phyloP scores from a whole-genome alignment of 2,329 filamentous ascomycete genomes.

The Cladophialophora chaetospira region DNA sequence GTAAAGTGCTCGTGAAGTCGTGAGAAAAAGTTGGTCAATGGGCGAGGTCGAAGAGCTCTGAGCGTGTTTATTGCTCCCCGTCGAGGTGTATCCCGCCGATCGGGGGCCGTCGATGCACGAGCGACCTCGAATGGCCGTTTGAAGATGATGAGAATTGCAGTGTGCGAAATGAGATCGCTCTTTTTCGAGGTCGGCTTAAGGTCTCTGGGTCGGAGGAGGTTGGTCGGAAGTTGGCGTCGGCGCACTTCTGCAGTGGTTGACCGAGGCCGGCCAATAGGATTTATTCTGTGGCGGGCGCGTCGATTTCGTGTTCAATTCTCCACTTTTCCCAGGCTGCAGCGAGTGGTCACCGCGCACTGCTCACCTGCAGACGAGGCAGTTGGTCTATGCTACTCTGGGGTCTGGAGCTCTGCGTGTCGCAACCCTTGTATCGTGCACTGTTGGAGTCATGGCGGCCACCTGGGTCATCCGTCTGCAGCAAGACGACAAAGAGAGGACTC shows the following conservation, averaged over 20 bases:
- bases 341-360: neutral
- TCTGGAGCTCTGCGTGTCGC: neutral
- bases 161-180: constrained; percentile 9
- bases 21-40: constrained; percentile 19
- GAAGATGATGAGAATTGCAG: constrained; percentile 7
- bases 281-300: too few relatives aligned
- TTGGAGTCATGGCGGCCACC: constrained; percentile 10
- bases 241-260: constrained; percentile 14
- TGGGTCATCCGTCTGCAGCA: constrained; percentile 25
- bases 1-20: constrained; percentile 22
- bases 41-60: neutral
- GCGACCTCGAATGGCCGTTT: constrained; percentile 18
- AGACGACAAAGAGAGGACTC: constrained; percentile 16
- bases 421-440: neutral
- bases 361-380: neutral
- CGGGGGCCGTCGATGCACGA: constrained; percentile 11
- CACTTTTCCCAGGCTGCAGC: too few relatives aligned
- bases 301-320: too few relatives aligned
- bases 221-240: constrained; percentile 15
- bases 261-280: too few relatives aligned
- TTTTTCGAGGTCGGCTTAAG: constrained; percentile 24
- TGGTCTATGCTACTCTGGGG: constrained; percentile 4
- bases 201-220: constrained; percentile 10
- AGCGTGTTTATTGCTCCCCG: constrained; percentile 23
- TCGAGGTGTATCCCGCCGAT: constrained; percentile 21